A percentile compares a stretch with the other conserved stretches of the same genome.
Conservation (phyloP, 192 early-diverging fungal species). For the Geranomyces michiganensis region DNA sequence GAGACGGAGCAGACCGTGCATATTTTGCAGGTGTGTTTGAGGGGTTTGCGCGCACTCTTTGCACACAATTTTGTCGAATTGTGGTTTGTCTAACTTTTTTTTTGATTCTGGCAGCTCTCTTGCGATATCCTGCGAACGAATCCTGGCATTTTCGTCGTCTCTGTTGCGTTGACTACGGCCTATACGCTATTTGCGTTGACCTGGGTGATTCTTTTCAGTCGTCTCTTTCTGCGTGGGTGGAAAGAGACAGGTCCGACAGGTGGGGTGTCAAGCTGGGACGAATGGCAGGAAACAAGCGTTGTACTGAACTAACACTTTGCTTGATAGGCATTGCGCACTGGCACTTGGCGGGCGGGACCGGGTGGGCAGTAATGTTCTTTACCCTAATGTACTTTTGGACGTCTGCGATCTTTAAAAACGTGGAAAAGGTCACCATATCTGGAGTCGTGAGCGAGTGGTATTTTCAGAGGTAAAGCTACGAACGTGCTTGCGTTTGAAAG, state of each 20-base stretch:
- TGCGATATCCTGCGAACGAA: constrained; percentile 73
- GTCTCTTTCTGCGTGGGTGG: constrained; percentile 65
- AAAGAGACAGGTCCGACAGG: constrained; percentile 17
- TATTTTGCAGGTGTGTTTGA: constrained; percentile 29
- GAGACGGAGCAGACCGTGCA: constrained; percentile 46
- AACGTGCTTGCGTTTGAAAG: too few species aligned
- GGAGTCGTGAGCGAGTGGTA: constrained; percentile 82
- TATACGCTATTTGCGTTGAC: constrained; percentile 64
- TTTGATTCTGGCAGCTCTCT: constrained; percentile 66
- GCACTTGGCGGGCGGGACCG: constrained; percentile 55
- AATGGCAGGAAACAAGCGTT: too few species aligned
- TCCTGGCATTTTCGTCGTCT: constrained; percentile 69
- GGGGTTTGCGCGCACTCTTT: neutral
- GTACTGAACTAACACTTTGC: constrained; percentile 1
- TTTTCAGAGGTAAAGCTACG: constrained; percentile 67
- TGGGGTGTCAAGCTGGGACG: too few species aligned
- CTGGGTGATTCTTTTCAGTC: constrained; percentile 70
- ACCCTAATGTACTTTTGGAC: constrained; percentile 80
- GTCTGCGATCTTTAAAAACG: constrained; percentile 65
- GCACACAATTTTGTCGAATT: neutral
- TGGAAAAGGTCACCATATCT: constrained; percentile 71
- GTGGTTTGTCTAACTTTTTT: neutral
- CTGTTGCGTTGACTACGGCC: constrained; percentile 54
- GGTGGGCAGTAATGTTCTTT: constrained; percentile 57
- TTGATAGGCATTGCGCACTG: constrained; percentile 44